Percentiles rank a stretch among this genome's conserved stretches.
Evolutionary conservation across 306 rosid genomes (phyloP).

Genomic region (Vigna mungo): DNA sequence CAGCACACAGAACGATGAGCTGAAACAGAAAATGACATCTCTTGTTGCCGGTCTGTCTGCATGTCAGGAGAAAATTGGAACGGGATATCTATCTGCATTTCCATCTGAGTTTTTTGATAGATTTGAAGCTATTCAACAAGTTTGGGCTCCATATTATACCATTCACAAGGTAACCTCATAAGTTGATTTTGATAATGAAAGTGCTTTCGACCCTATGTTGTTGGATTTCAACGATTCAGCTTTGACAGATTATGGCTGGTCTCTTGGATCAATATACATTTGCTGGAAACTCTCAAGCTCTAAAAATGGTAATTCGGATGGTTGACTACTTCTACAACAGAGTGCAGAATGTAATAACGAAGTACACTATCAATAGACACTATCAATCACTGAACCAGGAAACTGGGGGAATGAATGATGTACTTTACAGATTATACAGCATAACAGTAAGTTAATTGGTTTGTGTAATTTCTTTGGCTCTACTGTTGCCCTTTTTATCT

Average conservation of each 20-base stretch:
- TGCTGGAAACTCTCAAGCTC: slow-evolving; percentile 68
- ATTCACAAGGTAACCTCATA: slow-evolving; percentile 81
- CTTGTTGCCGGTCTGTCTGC: slow-evolving; percentile 60
- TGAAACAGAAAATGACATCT: slow-evolving; percentile 68
- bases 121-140: slow-evolving; percentile 59
- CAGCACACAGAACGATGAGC: slow-evolving; percentile 63
- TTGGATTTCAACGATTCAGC: slow-evolving; percentile 16
- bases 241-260: slow-evolving; percentile 82
- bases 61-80: slow-evolving; percentile 79
- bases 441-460: slow-evolving; percentile 65
- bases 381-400: slow-evolving; percentile 77
- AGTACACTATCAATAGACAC: slow-evolving; percentile 62
- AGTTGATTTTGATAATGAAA: slow-evolving; percentile 24
- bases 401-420: slow-evolving; percentile 98
- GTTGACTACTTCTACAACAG: slow-evolving; percentile 88
- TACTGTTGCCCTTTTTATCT: slow-evolving; percentile 14
- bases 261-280: slow-evolving; percentile 79
- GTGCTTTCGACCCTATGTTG: slow-evolving; percentile 28
- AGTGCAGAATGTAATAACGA: slow-evolving; percentile 68
- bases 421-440: slow-evolving; percentile 76
- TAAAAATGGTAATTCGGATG: slow-evolving; percentile 80
- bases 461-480: slow-evolving; percentile 15
- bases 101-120: slow-evolving; percentile 79
- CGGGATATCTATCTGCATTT: slow-evolving; percentile 93
- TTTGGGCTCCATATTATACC: slow-evolving; percentile 99